Conservation (phyloP, 768 basidiomycete species). For the Myochromella boudieri region DNA sequence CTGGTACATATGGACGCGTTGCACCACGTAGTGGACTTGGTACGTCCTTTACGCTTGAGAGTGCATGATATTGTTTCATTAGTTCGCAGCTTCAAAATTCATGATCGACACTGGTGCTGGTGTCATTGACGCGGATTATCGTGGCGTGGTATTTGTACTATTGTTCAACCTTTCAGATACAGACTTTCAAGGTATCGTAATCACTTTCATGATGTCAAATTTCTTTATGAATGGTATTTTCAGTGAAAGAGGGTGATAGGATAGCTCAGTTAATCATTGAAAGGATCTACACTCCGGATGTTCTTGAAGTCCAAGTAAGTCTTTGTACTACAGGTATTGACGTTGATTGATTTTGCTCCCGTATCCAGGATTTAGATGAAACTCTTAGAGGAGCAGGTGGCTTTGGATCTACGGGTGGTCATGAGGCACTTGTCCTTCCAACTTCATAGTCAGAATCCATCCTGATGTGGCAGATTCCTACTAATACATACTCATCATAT, state of each 20-base stretch:
- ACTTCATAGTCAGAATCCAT: constrained; percentile 2
- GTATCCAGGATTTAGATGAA: constrained; percentile 71
- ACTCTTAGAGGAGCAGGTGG: constrained; percentile 84
- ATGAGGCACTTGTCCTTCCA: constrained; percentile 42
- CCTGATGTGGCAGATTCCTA: too few species aligned
- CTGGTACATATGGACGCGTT: constrained; percentile 93
- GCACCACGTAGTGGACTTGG: constrained; percentile 96
- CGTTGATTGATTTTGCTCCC: neutral
- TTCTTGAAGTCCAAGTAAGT: constrained; percentile 83
- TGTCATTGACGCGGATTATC: constrained; percentile 95
- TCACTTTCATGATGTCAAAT: neutral
- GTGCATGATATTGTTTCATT: neutral
- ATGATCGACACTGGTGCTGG: constrained; percentile 99
- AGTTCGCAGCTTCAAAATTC: constrained; percentile 80
- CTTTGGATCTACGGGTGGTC: constrained; percentile 95
- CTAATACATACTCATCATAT: too few species aligned
- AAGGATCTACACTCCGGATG: constrained; percentile 81
- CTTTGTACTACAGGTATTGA: neutral
- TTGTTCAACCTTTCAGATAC: constrained; percentile 90
- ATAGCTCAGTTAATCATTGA: constrained; percentile 95
- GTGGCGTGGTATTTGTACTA: constrained; percentile 87
- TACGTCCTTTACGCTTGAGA: constrained; percentile 26
- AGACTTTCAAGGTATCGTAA: constrained; percentile 73
- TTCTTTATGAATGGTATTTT: neutral
- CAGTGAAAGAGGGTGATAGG: constrained; percentile 93